phyloP scores from a whole-genome alignment of 73 alveolate genomes.

The Stentor coeruleus region DNA sequence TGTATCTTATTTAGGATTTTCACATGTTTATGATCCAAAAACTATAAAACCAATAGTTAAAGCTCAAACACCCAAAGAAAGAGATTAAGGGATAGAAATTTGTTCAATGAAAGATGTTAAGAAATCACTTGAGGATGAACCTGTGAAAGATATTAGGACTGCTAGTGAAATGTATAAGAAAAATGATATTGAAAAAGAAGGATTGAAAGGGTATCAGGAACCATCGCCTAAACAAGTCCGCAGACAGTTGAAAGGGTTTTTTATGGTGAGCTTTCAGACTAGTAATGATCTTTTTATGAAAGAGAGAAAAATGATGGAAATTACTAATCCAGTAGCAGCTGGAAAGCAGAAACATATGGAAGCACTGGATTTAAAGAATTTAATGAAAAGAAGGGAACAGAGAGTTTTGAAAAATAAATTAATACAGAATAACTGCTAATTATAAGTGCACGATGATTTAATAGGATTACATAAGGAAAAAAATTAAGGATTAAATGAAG shows the following conservation, averaged over 20 bases:
- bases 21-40: background rate
- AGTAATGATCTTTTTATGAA: background rate
- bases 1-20: background rate
- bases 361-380: background rate
- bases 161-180: background rate
- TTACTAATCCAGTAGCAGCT: constrained; percentile 1
- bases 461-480: too few relatives aligned
- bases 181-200: background rate
- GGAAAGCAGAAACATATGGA: background rate
- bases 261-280: background rate
- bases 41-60: background rate
- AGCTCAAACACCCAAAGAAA: background rate
- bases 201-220: background rate
- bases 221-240: constrained; percentile 4
- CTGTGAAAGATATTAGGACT: background rate
- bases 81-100: background rate
- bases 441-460: too few relatives aligned
- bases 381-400: background rate
- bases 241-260: constrained; percentile 7
- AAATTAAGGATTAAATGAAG: too few relatives aligned
- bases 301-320: background rate
- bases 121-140: background rate
- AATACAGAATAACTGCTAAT: too few relatives aligned
- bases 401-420: background rate
- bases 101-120: background rate